A percentile compares a stretch with the other conserved stretches of the same genome.
These are phyloP conservation scores for Cymbidium sinense DNA, from an alignment of 106 monocot species.

Conservation along the genomic window DNA sequence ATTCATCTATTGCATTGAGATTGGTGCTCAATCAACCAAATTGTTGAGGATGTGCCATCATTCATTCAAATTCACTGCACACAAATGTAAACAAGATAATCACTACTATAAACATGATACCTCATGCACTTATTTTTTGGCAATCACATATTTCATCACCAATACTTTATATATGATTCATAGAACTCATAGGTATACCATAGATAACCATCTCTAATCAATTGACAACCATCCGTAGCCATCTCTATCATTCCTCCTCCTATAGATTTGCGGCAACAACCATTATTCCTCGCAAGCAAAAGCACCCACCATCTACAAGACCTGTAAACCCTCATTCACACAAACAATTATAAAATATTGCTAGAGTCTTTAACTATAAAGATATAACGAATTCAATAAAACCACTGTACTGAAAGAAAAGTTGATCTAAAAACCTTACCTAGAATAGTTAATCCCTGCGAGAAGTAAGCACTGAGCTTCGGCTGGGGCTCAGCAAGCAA, in stretches of 20 bases:
- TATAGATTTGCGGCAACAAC: neutral
- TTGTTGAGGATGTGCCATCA: too few relatives aligned
- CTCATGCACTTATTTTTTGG: too few relatives aligned
- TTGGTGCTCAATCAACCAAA: too few relatives aligned
- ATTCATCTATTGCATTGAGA: too few relatives aligned
- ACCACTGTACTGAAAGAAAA: too few relatives aligned
- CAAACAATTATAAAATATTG: neutral
- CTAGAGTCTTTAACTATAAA: neutral
- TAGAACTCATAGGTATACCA: neutral
- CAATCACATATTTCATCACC: too few relatives aligned
- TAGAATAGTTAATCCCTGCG: neutral
- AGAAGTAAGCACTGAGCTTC: neutral
- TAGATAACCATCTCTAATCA: neutral
- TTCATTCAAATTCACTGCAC: too few relatives aligned
- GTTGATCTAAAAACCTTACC: neutral
- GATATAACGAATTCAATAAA: neutral
- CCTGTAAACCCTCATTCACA: neutral
- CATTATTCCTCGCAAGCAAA: neutral
- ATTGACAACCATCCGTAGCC: neutral
- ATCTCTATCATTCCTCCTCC: neutral
- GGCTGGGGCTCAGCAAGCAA: constrained; percentile 28
- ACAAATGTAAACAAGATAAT: too few relatives aligned
- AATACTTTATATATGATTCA: neutral
- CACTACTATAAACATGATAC: too few relatives aligned
- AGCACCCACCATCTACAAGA: neutral